A percentile compares a stretch with the other conserved stretches of the same genome.
phyloP scores from a whole-genome alignment of 345 rosid genomes.

The Crucihimalaya himalaica region DNA sequence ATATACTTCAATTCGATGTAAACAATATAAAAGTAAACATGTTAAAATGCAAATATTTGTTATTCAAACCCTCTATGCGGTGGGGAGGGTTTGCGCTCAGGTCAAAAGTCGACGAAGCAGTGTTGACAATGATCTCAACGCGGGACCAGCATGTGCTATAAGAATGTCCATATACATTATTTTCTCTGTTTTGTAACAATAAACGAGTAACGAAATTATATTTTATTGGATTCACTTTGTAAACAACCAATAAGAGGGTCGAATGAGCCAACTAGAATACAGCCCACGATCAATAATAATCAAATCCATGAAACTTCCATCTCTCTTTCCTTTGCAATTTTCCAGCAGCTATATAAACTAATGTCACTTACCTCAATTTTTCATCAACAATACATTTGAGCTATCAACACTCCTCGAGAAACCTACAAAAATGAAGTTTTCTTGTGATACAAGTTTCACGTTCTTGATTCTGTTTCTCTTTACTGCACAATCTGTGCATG shows the following conservation, averaged over 20 bases:
- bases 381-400: constrained; percentile 17
- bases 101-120: constrained; percentile 23
- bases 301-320: constrained; percentile 26
- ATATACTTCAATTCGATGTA: neutral
- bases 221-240: constrained; percentile 20
- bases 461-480: constrained; percentile 33
- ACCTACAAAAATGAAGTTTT: constrained; percentile 22
- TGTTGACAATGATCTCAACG: constrained; percentile 24
- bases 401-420: neutral
- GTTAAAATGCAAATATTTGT: neutral
- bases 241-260: constrained; percentile 31
- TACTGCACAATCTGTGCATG: constrained; percentile 25
- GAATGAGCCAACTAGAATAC: constrained; percentile 31
- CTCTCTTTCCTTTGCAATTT: constrained; percentile 19
- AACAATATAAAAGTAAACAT: neutral
- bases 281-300: constrained; percentile 26
- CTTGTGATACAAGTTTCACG: constrained; percentile 22
- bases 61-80: constrained; percentile 14
- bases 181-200: constrained; percentile 25
- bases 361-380: neutral
- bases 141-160: constrained; percentile 19
- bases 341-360: constrained; percentile 26
- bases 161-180: constrained; percentile 31
- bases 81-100: constrained; percentile 15
- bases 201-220: constrained; percentile 27